A percentile compares a stretch with the other conserved stretches of the same genome.
phyloP scores from a whole-genome alignment of 768 basidiomycete genomes.

The Chlorophyllum brunneum region DNA sequence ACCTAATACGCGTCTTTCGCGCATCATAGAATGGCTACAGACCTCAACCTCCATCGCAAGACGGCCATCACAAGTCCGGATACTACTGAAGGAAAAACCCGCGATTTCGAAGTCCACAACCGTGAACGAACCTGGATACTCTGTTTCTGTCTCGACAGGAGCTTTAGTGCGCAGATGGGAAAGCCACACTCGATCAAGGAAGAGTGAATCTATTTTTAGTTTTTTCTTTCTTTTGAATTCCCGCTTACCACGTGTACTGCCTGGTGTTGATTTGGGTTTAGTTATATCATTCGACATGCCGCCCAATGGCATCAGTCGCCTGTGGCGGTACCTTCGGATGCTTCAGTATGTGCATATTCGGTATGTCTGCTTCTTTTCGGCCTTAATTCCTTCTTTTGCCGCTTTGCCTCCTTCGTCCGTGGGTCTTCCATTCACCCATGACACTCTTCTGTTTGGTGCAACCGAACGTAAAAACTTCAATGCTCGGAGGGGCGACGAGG shows the following conservation, averaged over 20 bases:
- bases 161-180: slow-evolving; percentile 93
- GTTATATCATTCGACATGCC: slow-evolving; percentile 85
- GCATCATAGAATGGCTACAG: slow-evolving; percentile 79
- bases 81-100: slow-evolving; percentile 73
- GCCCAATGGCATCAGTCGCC: slow-evolving; percentile 70
- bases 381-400: background rate
- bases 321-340: slow-evolving; percentile 60
- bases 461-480: no score
- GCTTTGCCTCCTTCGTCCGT: background rate
- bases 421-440: background rate
- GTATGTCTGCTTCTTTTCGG: slow-evolving; percentile 40
- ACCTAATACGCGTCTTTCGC: background rate
- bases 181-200: slow-evolving; percentile 92
- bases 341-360: slow-evolving; percentile 70
- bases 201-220: slow-evolving; percentile 49
- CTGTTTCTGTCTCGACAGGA: slow-evolving; percentile 84
- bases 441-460: no score
- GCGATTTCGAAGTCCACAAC: slow-evolving; percentile 86
- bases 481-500: no score
- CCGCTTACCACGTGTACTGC: slow-evolving; percentile 6
- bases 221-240: background rate
- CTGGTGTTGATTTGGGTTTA: slow-evolving; percentile 25
- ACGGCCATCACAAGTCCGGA: slow-evolving; percentile 57
- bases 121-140: slow-evolving; percentile 93
- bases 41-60: slow-evolving; percentile 93